Evolutionary conservation across 805 yeast genomes (phyloP), one percentile per base, ranked within the genome.

Genomic region (Sugiyamaella lignohabitans): DNA sequence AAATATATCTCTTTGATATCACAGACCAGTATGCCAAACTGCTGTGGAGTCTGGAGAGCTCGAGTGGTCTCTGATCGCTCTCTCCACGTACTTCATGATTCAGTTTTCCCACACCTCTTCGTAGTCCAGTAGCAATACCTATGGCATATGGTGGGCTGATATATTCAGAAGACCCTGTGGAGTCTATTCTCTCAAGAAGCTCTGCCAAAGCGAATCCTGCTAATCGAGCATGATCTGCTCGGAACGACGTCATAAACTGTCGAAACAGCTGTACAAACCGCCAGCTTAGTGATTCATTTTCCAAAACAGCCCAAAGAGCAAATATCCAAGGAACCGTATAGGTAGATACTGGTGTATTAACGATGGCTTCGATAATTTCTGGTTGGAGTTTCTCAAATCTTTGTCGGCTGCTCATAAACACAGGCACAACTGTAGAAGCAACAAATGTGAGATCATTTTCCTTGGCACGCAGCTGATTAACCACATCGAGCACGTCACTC

Each of bases 81-180:
- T 14, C 32, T 27, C 32, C 32, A 27, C 14, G 11, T 8, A 14
- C 11, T 4, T 16, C 16, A 3, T 35, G 16, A 4, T 23, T n/a
- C 20, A 22, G 16, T 8, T 19, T 23, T 21, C 18, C 37, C 11
- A 40, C 37, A 4, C 20, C 39, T 3, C 11, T 24, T 24, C 43
- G 18, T 6, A 40, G n/a, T 23, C 16, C 40, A 29, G 27, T 14
- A 3, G 40, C 40, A 17, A 40, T 40, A 3, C n/a, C n/a, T 10
- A 38, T 22, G 18, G 41, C 23, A 27, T 38, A 21, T 38, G 16
- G n/a, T n/a, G n/a, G n/a, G n/a, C n/a, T n/a, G n/a, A n/a, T n/a
- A n/a, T n/a, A n/a, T n/a, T n/a, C n/a, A n/a, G n/a, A n/a, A n/a
- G n/a, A n/a, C n/a, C n/a, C n/a, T n/a, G n/a, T n/a, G n/a, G n/a